These are phyloP conservation scores for Ophiocordyceps camponoti-saundersi DNA, from an alignment of 2,329 filamentous ascomycete species.

Conservation along the genomic window DNA sequence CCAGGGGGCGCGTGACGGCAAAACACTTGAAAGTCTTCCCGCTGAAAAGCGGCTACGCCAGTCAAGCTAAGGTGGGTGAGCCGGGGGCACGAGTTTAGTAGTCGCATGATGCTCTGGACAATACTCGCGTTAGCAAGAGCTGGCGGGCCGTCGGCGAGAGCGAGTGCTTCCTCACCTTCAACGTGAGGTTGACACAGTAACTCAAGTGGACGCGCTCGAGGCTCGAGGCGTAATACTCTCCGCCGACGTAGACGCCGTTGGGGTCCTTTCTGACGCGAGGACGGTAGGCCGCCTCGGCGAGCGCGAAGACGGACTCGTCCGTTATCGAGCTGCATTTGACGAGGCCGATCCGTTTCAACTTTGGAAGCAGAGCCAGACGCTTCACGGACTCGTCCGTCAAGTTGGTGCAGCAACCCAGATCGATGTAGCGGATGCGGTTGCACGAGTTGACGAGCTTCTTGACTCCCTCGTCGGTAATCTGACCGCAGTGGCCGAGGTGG, in stretches of 20 bases:
- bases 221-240: constrained; percentile 42
- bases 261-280: constrained; percentile 30
- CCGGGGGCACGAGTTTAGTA: constrained; percentile 81
- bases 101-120: constrained; percentile 63
- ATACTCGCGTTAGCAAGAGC: neutral
- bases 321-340: constrained; percentile 90
- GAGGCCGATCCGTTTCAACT: constrained; percentile 83
- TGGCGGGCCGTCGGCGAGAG: neutral
- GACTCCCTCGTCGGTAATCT: constrained; percentile 81
- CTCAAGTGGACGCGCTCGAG: constrained; percentile 91
- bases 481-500: constrained; percentile 81
- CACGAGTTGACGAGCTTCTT: constrained; percentile 69
- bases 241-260: constrained; percentile 27
- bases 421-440: constrained; percentile 92
- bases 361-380: constrained; percentile 71
- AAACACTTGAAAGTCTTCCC: constrained; percentile 67
- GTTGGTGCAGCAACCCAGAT: constrained; percentile 83
- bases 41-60: constrained; percentile 78
- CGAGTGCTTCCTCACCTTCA: constrained; percentile 40
- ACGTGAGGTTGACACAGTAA: constrained; percentile 75
- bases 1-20: constrained; percentile 71
- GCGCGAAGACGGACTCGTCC: constrained; percentile 69
- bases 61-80: constrained; percentile 91
- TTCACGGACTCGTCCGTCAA: constrained; percentile 78
- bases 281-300: constrained; percentile 53